Evolutionary conservation across 306 rosid genomes (phyloP), one percentile per base, ranked within the genome.

Genomic region (Vigna radiata): DNA sequence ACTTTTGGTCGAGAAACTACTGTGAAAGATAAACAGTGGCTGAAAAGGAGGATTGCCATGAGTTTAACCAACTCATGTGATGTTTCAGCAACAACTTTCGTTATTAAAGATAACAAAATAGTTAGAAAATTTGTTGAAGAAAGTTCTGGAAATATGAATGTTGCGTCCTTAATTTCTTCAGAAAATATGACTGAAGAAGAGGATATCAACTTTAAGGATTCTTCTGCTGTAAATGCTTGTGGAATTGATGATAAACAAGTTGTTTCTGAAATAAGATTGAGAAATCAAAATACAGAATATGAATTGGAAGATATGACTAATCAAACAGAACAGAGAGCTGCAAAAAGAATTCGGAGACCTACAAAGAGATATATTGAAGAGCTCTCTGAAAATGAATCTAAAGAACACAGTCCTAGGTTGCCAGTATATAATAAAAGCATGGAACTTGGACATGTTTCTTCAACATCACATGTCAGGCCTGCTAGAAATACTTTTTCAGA

Each of bases 311-410:
- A 68, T 79, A 89, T 85, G 82, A 87, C 85, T 83, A 82, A 76
- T 58, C 85, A 63, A 23, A 36, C 58, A 25, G 90, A 87, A 58
- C 82, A 90, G 77, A 88, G 86, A 85, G 93, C 84, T 82, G 92
- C 74, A 4, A 95, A 95, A 89, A 90, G 99, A 86, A 76, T 92
- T 43, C 87, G 99, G 62, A 95, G 87, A 87, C 99, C 99, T 72
- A 95, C 99, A 6, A 92, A 74, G 85, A 86, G 99, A 88, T 95
- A 95, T 79, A 95, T 95, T 85, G 99, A 95, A 91, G 99, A 95
- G 80, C 92, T 90, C 74, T 92, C 99, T 64, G 96, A 90, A 87
- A 86, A 49, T 74, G 97, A 92, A 78, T 85, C 86, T 46, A 85
- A 86, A 88, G 97, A 92, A 68, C 68, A 23, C 72, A 78, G 68